phyloP scores from a whole-genome alignment of 345 rosid species.

The Citrus mangshanensis region DNA sequence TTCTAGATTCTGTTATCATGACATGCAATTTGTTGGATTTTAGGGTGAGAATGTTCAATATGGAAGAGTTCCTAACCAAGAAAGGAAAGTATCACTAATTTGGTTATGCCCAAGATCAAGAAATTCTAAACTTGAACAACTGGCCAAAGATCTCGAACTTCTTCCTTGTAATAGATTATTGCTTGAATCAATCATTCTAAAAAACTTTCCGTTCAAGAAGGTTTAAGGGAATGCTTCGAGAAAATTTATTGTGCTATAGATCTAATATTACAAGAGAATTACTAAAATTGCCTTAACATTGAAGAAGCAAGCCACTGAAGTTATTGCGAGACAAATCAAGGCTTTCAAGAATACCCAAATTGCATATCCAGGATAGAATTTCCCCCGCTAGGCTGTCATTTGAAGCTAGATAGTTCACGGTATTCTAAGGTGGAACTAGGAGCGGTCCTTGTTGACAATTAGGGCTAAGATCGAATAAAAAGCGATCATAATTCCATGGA shows the following conservation, averaged over 20 bases:
- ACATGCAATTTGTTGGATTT: neutral
- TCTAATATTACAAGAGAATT: neutral
- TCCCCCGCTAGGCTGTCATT: conserved; percentile 4
- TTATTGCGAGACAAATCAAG: conserved; percentile 18
- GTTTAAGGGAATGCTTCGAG: neutral
- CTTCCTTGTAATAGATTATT: neutral
- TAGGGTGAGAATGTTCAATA: neutral
- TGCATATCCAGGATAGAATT: neutral
- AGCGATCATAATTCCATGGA: neutral
- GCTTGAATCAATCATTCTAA: neutral
- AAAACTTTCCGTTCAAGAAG: neutral
- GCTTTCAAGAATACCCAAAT: neutral
- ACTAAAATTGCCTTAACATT: neutral
- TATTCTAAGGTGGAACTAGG: conserved; percentile 10
- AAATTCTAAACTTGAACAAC: neutral
- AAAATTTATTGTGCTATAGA: neutral
- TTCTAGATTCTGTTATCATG: neutral
- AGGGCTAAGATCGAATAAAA: neutral
- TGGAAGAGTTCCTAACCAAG: neutral
- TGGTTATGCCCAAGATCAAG: neutral
- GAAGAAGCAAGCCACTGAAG: conserved; percentile 13
- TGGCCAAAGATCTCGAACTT: neutral
- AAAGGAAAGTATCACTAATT: neutral
- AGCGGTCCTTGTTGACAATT: conserved; percentile 15
- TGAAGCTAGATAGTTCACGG: neutral